Base-by-base conservation (phyloP, 1,284 basidiomycete species). In the Calocybe gambosa region DNA sequence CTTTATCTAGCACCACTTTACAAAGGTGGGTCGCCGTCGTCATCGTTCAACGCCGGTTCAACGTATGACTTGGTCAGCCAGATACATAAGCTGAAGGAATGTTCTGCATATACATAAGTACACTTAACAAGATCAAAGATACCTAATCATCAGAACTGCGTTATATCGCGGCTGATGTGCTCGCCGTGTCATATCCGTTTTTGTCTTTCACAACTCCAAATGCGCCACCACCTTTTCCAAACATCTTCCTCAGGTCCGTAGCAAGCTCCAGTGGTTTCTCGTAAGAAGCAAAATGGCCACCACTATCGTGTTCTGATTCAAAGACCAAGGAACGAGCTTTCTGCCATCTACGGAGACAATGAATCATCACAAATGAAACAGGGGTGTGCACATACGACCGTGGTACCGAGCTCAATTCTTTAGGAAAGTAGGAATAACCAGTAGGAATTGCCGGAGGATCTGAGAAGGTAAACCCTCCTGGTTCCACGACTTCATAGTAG, bases 401-500 rank as follows among this genome's bases (percentile, higher is more conserved):
- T 12, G 57, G 54, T 25, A 50, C 33, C 4, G 18, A 21, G 2
- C 48, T 31, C 13, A 54, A 33, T 26, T 61, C 60, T 16, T 54
- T 55, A 2, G 55, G 56, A 36, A 62, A 59, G 26, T 50, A 47
- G 3, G 58, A 58, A 23, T 55, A 40, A 2, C 56, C 53, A 10
- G 53, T 25, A 3, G 59, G 60, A 33, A 60, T 54, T 2, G 46
- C 49, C 15, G 50, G 52, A 2, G 23, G 37, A 16, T 43, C 46
- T n/a, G 26, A 18, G 25, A 39, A 4, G 1, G 4, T 16, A 9
- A 42, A 20, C 16, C 35, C 31, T 20, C 29, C 21, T 4, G 45
- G 29, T n/a, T 48, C 45, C 12, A 29, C 28, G 1, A 42, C 46
- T 54, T 78, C 78, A 46, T 71, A 75, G 56, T 81, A 80, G 20